These are phyloP conservation scores for Prinsepia uniflora DNA, from an alignment of 306 rosid genomes.

Conservation along the genomic window DNA sequence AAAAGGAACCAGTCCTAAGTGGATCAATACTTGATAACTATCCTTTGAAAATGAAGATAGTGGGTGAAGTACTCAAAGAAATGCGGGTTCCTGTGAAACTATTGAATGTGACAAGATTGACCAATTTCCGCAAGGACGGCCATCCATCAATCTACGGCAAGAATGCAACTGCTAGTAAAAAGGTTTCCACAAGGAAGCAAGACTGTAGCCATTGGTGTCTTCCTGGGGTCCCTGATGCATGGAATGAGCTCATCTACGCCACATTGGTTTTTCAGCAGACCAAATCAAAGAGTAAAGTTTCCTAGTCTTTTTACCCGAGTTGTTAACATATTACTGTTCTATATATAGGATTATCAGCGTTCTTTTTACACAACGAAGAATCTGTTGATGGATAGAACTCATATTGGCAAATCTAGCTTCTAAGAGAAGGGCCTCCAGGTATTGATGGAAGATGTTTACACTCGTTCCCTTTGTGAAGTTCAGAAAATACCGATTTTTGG, in stretches of 20 bases:
- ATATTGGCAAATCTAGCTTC: background rate
- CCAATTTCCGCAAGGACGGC: slow-evolving; percentile 92
- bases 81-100: slow-evolving; percentile 74
- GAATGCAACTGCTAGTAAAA: slow-evolving; percentile 30
- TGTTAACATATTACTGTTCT: background rate
- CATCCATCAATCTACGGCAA: slow-evolving; percentile 79
- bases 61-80: slow-evolving; percentile 60
- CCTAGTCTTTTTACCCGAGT: background rate
- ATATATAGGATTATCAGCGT: background rate
- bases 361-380: background rate
- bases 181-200: slow-evolving; percentile 54
- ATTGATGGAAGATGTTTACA: background rate
- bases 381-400: background rate
- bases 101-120: slow-evolving; percentile 76
- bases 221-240: slow-evolving; percentile 94
- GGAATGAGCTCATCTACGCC: slow-evolving; percentile 90
- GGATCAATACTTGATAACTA: slow-evolving; percentile 73
- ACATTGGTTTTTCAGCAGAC: slow-evolving; percentile 46
- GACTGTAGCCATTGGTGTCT: slow-evolving; percentile 99
- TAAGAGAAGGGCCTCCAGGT: background rate
- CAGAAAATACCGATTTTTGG: too few species aligned
- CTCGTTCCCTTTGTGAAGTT: too few species aligned
- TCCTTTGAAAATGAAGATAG: slow-evolving; percentile 91
- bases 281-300: slow-evolving; percentile 27
- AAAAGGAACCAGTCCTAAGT: slow-evolving; percentile 57